phyloP scores from a whole-genome alignment of 2,329 filamentous ascomycete species.

The Exophiala sp. region DNA sequence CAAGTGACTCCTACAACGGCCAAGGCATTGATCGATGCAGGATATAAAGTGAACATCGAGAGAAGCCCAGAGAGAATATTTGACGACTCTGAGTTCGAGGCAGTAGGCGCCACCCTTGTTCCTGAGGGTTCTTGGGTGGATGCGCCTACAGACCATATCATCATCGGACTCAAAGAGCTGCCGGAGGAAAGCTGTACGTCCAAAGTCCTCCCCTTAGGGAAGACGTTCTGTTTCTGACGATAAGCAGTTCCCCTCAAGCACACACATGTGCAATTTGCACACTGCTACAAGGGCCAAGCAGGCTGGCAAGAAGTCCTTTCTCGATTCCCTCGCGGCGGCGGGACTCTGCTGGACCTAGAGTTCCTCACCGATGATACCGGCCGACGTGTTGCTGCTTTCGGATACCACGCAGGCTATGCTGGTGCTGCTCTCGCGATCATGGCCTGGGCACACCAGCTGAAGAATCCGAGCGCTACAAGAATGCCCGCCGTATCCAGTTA shows the following conservation, averaged over 20 bases:
- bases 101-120: slow-evolving; percentile 60
- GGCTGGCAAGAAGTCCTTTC: slow-evolving; percentile 76
- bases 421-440: slow-evolving; percentile 64
- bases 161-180: slow-evolving; percentile 73
- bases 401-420: slow-evolving; percentile 69
- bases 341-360: slow-evolving; percentile 77
- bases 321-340: slow-evolving; percentile 69
- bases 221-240: slow-evolving; percentile 15
- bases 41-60: slow-evolving; percentile 64
- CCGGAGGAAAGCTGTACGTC: slow-evolving; percentile 52
- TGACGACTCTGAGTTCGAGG: slow-evolving; percentile 52
- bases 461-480: slow-evolving; percentile 58
- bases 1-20: slow-evolving; percentile 45
- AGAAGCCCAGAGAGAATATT: slow-evolving; percentile 60
- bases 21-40: slow-evolving; percentile 60
- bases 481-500: slow-evolving; percentile 60
- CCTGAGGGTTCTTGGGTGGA: slow-evolving; percentile 62
- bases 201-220: background rate
- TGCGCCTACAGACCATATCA: slow-evolving; percentile 61
- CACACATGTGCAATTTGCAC: slow-evolving; percentile 64
- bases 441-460: slow-evolving; percentile 63
- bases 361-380: slow-evolving; percentile 71
- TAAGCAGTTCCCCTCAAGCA: slow-evolving; percentile 60
- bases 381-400: slow-evolving; percentile 47
- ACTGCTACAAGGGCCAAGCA: slow-evolving; percentile 70